Conservation (phyloP, 306 rosid species). For the Rosa multiflora region DNA sequence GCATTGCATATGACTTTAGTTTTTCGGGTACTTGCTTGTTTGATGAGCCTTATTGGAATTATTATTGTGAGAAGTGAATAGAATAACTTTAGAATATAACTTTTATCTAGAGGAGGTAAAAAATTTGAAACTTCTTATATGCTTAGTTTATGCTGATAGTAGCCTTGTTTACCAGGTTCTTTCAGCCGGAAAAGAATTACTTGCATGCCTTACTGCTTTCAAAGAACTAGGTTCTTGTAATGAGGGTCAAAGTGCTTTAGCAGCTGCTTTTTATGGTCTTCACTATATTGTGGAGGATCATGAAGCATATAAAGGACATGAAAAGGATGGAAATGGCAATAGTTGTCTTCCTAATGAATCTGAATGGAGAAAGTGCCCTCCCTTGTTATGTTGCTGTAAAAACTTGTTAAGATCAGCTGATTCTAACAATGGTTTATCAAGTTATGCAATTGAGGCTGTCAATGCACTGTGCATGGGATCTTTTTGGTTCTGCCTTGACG, state of each 20-base stretch:
- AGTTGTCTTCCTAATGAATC: constrained; percentile 40
- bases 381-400: constrained; percentile 72
- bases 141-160: constrained; percentile 16
- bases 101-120: background rate
- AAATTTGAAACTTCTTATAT: constrained; percentile 15
- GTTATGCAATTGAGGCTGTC: constrained; percentile 54
- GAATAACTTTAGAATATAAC: background rate
- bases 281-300: constrained; percentile 36
- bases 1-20: background rate
- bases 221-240: constrained; percentile 63
- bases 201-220: constrained; percentile 75
- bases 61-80: background rate
- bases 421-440: constrained; percentile 52
- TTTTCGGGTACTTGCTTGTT: background rate
- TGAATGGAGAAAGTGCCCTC: constrained; percentile 73
- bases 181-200: constrained; percentile 86
- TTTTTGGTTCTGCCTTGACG: constrained; percentile 66
- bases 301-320: constrained; percentile 47
- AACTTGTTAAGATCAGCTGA: constrained; percentile 65
- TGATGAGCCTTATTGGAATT: background rate
- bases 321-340: constrained; percentile 38
- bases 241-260: constrained; percentile 73
- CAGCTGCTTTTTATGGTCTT: constrained; percentile 37
- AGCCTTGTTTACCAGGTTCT: constrained; percentile 61
- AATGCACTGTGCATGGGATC: constrained; percentile 64